Conservation (phyloP, 208 protist species). For the Strigomonas culicis region DNA sequence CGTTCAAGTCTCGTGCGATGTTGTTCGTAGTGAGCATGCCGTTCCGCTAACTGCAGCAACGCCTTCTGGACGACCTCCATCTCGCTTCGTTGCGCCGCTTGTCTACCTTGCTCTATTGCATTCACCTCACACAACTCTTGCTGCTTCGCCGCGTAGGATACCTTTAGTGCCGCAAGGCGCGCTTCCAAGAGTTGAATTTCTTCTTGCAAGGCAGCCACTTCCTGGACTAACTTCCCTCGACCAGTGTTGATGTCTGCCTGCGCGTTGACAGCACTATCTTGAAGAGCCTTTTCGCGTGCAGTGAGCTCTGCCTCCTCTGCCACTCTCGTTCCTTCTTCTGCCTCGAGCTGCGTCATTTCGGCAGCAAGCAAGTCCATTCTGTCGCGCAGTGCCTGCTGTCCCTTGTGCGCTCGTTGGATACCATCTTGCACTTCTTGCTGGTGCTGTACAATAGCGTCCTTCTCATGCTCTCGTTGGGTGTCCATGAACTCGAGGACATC, state of each 20-base stretch:
- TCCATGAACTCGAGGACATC: no score
- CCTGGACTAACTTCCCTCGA: background rate
- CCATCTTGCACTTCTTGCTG: no score
- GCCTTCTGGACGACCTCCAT: background rate
- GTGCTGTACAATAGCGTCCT: no score
- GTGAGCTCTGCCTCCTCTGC: background rate
- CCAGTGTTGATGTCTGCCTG: background rate
- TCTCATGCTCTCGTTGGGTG: no score
- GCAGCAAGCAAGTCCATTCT: background rate
- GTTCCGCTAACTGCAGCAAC: background rate
- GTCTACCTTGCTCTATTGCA: background rate
- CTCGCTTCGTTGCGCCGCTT: background rate
- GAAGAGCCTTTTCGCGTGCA: background rate
- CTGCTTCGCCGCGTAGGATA: background rate
- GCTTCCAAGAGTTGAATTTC: background rate
- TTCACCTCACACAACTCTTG: background rate
- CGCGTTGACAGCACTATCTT: background rate
- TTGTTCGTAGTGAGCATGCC: background rate
- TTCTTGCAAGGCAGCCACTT: background rate
- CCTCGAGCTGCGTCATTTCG: background rate
- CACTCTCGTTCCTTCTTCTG: background rate
- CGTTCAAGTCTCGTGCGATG: background rate
- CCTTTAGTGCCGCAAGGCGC: background rate
- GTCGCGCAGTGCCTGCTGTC: no score
- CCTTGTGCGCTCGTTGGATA: no score